Base-by-base conservation (phyloP, 352 stramenopile species). In the Phytopythium kandeliae region DNA sequence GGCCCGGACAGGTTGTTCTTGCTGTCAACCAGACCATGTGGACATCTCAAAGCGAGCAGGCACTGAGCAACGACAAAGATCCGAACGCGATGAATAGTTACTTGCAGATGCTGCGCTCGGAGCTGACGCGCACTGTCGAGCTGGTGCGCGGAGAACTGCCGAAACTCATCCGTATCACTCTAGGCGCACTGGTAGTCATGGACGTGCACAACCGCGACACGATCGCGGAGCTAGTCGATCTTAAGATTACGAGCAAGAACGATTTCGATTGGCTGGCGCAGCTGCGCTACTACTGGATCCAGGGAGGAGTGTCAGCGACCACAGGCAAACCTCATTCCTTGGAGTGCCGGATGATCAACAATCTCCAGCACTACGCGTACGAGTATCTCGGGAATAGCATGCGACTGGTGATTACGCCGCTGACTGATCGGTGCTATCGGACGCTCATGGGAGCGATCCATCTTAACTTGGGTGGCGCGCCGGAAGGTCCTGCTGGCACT, bases 261-360 rank as follows among this genome's bases (percentile, higher is more conserved):
- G 92, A 97, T 58, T 98, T 98, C 62, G 92, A 97, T 63, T 98
- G 92, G 92, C 72, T 97, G 48, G 84, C 85, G 2, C 92, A 98
- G 58, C 59, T 98, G 15, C 87, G 92, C 5, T 97, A 97, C 66
- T 97, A 98, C 52, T 97, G 89, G 86, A 53, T 91, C 30, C 62
- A 81, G 11, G 86, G 85, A 4, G 67, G 86, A 4, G 73, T 84
- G 12, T 97, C 85, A 1, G 87, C 91, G 3, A 86, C 73, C 35
- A 95, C 81, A 0, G 92, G 92, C 19, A 89, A 96, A 55, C 92
- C 93, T 0, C 84, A 79, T 22, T 84, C 78, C 15, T 74, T 95
- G 3, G 74, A 91, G 47, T 95, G 93, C 54, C 72, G 86, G 16
- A 98, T 98, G 78, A 96, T 98, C 54, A 97, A 97, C 57, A 95